Conservation (phyloP, 1,284 basidiomycete genomes). For the Heliocybe sulcata region DNA sequence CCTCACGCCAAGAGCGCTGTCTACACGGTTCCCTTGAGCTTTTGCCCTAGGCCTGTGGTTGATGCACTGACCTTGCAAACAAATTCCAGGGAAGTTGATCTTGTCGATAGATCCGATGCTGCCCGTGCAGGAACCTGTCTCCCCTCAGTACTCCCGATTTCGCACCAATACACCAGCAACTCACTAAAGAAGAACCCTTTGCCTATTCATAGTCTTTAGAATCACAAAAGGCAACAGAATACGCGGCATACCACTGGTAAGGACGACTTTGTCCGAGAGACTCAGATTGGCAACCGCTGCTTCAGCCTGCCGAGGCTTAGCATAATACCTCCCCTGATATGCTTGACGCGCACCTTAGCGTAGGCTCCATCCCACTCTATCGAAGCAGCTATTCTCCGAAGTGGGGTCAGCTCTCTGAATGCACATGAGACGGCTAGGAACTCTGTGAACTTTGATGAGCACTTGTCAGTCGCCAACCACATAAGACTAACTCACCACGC, state of each 20-base stretch:
- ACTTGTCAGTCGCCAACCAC: too few species aligned
- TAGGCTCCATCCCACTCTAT: conserved; percentile 49
- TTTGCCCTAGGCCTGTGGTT: not conserved
- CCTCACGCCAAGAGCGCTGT: conserved; percentile 56
- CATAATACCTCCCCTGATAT: not conserved
- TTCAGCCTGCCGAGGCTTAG: conserved; percentile 26
- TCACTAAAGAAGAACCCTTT: conserved; percentile 17
- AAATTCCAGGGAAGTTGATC: conserved; percentile 63
- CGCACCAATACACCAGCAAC: not conserved
- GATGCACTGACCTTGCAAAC: conserved; percentile 44
- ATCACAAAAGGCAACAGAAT: not conserved
- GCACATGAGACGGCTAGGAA: too few species aligned
- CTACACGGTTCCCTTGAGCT: conserved; percentile 17
- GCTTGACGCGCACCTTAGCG: conserved; percentile 30
- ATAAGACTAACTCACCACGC: too few species aligned
- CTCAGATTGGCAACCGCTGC: conserved; percentile 41
- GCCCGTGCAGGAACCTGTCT: conserved; percentile 55
- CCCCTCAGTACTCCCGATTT: not conserved
- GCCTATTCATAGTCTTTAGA: conserved; percentile 22
- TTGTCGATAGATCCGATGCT: conserved; percentile 57
- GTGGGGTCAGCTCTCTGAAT: too few species aligned
- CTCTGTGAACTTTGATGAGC: too few species aligned
- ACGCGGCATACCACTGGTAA: conserved; percentile 39
- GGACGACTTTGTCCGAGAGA: conserved; percentile 45
- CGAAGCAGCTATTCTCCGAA: conserved; percentile 15